Percentiles rank a stretch among this genome's conserved stretches.
phyloP scores from a whole-genome alignment of 192 early-diverging fungal species.

The Coemansia sp. region DNA sequence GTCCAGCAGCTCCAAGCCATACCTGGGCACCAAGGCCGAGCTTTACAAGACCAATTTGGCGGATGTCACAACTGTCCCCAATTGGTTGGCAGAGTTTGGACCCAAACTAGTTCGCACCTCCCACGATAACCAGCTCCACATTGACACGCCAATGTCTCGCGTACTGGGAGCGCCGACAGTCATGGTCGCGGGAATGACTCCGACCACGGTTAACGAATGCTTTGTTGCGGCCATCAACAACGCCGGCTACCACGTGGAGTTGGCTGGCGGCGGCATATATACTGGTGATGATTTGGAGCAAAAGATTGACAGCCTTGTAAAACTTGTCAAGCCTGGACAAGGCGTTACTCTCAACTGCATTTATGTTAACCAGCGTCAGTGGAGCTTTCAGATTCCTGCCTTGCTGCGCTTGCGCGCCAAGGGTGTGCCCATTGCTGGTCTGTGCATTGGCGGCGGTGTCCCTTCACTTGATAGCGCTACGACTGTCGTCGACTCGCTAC shows the following conservation, averaged over 20 bases:
- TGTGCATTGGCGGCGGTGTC: slow-evolving; percentile 91
- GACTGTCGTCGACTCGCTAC: slow-evolving; percentile 77
- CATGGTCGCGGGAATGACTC: slow-evolving; percentile 96
- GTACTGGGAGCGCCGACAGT: slow-evolving; percentile 87
- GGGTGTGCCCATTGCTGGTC: slow-evolving; percentile 87
- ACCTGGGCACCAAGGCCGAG: slow-evolving; percentile 71
- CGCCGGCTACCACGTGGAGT: slow-evolving; percentile 88
- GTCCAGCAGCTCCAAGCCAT: slow-evolving; percentile 25
- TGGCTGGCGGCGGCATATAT: slow-evolving; percentile 91
- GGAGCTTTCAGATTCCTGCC: slow-evolving; percentile 80
- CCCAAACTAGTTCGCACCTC: slow-evolving; percentile 74
- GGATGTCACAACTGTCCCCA: slow-evolving; percentile 70
- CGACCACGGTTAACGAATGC: slow-evolving; percentile 73
- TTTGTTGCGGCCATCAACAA: slow-evolving; percentile 87
- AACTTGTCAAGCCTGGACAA: slow-evolving; percentile 69
- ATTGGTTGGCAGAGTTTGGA: slow-evolving; percentile 85
- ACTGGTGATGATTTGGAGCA: slow-evolving; percentile 66
- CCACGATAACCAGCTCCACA: slow-evolving; percentile 61
- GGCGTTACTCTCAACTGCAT: slow-evolving; percentile 91
- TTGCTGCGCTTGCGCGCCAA: slow-evolving; percentile 76
- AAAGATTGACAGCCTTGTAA: slow-evolving; percentile 75
- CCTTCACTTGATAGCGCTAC: slow-evolving; percentile 83
- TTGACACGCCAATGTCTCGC: slow-evolving; percentile 86
- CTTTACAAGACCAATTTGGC: slow-evolving; percentile 68
- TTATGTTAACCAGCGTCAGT: slow-evolving; percentile 87